Evolutionary conservation across 176 grass and related monocot species (phyloP).

Genomic region (Avena insularis): DNA sequence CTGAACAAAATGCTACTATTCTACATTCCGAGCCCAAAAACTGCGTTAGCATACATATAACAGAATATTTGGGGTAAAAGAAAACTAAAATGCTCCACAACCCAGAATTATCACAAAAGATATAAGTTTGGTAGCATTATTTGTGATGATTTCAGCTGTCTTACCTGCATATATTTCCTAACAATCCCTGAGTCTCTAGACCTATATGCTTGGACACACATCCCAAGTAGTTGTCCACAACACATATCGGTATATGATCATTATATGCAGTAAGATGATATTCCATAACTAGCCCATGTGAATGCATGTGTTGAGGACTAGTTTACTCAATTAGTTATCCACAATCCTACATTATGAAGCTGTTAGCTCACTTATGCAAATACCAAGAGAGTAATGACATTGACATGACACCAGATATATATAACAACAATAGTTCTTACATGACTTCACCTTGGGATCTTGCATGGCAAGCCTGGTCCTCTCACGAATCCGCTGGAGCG

Average conservation of each 20-base stretch:
- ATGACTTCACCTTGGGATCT: conserved; percentile 99
- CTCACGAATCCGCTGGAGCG: conserved; percentile 79
- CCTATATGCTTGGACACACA: not conserved
- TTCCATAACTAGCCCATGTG: not conserved
- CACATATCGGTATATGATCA: not conserved
- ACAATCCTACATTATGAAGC: not conserved
- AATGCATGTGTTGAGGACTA: not conserved
- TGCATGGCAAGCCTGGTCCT: conserved; percentile 98
- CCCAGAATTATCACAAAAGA: not conserved
- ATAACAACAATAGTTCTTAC: conserved; percentile 71
- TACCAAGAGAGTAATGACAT: conserved; percentile 1
- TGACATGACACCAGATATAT: conserved; percentile 23
- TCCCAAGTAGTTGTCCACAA: not conserved
- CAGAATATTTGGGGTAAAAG: not conserved
- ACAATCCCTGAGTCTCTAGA: not conserved
- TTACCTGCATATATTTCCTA: not conserved
- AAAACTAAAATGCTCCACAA: not conserved
- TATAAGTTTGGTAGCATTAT: not conserved
- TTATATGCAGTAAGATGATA: not conserved
- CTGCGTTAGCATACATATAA: not conserved
- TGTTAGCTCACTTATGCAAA: conserved; percentile 23
- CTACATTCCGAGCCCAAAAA: not conserved
- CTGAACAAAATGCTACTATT: not conserved
- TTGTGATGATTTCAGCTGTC: not conserved
- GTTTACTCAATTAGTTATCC: conserved; percentile 9